Base-by-base conservation (phyloP, 176 grass and related monocot species). In the Ananas comosus region DNA sequence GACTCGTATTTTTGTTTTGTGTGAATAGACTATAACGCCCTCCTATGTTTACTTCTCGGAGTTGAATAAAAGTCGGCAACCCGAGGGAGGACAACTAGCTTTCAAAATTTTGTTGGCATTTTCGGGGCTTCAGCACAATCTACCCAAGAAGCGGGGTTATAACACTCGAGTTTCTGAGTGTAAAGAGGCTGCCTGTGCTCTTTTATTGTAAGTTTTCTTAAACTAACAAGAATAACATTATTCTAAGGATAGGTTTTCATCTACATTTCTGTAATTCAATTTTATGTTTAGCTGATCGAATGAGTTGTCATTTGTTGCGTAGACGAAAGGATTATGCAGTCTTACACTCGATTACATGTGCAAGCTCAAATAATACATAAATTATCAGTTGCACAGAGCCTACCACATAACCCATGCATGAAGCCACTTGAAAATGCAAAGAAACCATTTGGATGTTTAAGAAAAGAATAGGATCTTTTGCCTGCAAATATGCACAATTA, bases 91-190 rank as follows among this genome's bases (percentile, higher is more conserved):
- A 73, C 63, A 80, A 52, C 21, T 81, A 63, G 59, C 84, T 72
- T 97, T 88, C 89, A 97, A 93, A 85, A 90, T 97, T 88, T 74
- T 97, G 42, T 79, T 97, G 63, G 89, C 89, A 71, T 93, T 97
- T 88, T 97, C 94, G 70, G 94, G 89, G 56, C 71, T 93, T 68
- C 85, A 91, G 77, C 82, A 97, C 72, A 87, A 89, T 76, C 82
- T 97, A 64, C 87, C 84, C 9, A 97, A 92, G 79, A 90, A 90
- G 49, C 63, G 74, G 64, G 94, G 94, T 47, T 99, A 99, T 53
- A 93, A 97, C 63, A 88, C 67, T 0, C 82, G 84, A 33, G 86
- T 97, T 72, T 91, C 82, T 69, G 94, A 97, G 68, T 97, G 89
- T 80, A 85, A 87, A 85, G 82, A 92, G 64, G 94, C 84, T 88